phyloP scores from a whole-genome alignment of 2,329 filamentous ascomycete genomes.

The Plectosphaerella plurivora region DNA sequence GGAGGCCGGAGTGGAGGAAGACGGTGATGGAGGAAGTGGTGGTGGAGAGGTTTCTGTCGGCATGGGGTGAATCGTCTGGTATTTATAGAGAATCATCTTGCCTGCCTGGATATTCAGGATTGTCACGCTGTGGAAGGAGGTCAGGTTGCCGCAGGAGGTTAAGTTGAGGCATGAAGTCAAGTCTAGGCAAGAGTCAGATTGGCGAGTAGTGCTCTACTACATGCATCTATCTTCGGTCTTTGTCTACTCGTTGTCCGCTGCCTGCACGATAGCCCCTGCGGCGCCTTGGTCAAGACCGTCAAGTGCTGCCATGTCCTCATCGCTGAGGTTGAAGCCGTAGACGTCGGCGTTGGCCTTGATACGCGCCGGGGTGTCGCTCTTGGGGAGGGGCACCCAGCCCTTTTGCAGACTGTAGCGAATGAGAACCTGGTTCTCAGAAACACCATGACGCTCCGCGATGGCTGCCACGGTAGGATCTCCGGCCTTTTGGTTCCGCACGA shows the following conservation, averaged over 20 bases:
- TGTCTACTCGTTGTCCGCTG: background rate
- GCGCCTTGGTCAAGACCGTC: constrained; percentile 16
- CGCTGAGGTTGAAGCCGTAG: constrained; percentile 53
- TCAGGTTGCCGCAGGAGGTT: no score
- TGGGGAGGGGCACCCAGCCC: constrained; percentile 63
- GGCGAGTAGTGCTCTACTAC: background rate
- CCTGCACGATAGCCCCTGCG: background rate
- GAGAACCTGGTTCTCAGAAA: constrained; percentile 60
- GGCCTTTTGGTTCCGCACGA: constrained; percentile 25
- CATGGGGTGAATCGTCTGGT: no score
- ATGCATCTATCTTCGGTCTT: background rate
- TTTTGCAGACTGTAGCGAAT: constrained; percentile 69
- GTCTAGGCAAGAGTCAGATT: background rate
- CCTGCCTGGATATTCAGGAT: no score
- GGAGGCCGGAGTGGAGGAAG: no score
- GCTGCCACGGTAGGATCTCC: constrained; percentile 50
- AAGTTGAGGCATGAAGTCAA: no score
- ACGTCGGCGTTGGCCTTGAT: constrained; percentile 59
- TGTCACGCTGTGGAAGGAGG: no score
- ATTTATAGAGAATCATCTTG: no score
- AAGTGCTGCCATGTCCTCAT: constrained; percentile 49
- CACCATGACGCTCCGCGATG: constrained; percentile 55
- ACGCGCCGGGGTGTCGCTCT: constrained; percentile 55
- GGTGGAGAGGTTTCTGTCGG: no score
- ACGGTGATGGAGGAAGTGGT: no score